These are phyloP conservation scores for Penicillium sp. DNA, from an alignment of 2,329 filamentous ascomycete species.

Conservation along the genomic window DNA sequence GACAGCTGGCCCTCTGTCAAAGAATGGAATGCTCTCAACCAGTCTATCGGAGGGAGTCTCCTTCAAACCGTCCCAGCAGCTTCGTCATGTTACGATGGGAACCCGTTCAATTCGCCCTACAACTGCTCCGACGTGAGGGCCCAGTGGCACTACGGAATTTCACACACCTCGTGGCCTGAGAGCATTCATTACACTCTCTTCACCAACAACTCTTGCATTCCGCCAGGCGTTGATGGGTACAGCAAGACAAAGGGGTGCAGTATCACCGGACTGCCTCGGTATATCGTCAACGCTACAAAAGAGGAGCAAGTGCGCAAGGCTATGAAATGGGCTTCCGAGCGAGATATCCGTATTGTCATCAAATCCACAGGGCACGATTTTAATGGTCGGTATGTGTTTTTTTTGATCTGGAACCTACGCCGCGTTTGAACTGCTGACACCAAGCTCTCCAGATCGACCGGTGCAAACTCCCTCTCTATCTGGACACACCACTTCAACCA, in stretches of 20 bases:
- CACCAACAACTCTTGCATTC: constrained; percentile 36
- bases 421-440: background rate
- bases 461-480: constrained; percentile 45
- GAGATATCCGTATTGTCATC: constrained; percentile 27
- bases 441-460: constrained; percentile 34
- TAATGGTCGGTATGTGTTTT: constrained; percentile 19
- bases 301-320: constrained; percentile 30
- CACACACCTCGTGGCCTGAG: constrained; percentile 35
- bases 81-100: constrained; percentile 33
- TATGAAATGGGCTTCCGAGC: constrained; percentile 25
- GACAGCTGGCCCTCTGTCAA: constrained; percentile 17
- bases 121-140: constrained; percentile 25
- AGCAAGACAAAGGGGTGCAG: constrained; percentile 25
- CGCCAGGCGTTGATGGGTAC: constrained; percentile 26
- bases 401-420: background rate
- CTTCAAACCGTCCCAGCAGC: constrained; percentile 27
- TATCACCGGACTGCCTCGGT: constrained; percentile 31
- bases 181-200: constrained; percentile 31
- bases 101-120: constrained; percentile 25
- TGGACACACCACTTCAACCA: constrained; percentile 49
- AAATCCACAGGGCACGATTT: constrained; percentile 28
- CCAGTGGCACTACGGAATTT: constrained; percentile 29
- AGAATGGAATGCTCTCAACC: constrained; percentile 26
- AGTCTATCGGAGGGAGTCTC: constrained; percentile 21
- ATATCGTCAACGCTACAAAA: constrained; percentile 34